These are phyloP conservation scores for Bipolaris gigantea DNA, from an alignment of 2,329 filamentous ascomycete genomes.

Conservation along the genomic window DNA sequence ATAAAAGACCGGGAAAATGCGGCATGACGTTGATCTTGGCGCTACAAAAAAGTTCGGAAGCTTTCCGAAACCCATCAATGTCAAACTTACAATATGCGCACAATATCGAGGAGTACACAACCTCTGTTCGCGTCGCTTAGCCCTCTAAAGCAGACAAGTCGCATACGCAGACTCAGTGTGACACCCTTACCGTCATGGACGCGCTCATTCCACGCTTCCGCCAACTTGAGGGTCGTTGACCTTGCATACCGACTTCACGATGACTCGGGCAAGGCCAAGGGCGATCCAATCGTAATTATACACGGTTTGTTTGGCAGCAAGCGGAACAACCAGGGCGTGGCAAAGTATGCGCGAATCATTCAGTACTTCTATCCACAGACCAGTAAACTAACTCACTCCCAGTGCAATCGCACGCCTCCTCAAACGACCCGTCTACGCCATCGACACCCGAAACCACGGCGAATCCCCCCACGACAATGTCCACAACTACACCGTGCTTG, in stretches of 20 bases:
- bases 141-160: conserved; percentile 15
- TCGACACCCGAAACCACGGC: conserved; percentile 92
- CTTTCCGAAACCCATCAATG: conserved; percentile 5
- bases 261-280: conserved; percentile 39
- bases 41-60: conserved; percentile 14
- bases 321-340: conserved; percentile 91
- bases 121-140: conserved; percentile 16
- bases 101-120: conserved; percentile 16
- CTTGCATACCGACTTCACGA: conserved; percentile 43
- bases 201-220: conserved; percentile 34
- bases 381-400: background rate
- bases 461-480: conserved; percentile 75
- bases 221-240: conserved; percentile 28
- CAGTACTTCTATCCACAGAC: background rate
- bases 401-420: conserved; percentile 82
- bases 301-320: conserved; percentile 95
- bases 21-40: conserved; percentile 21
- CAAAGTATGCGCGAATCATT: conserved; percentile 65
- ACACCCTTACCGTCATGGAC: conserved; percentile 19
- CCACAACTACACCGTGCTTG: conserved; percentile 83
- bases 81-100: conserved; percentile 22
- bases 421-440: conserved; percentile 75
- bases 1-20: background rate
- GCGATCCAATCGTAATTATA: conserved; percentile 78
- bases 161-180: conserved; percentile 4